Conservation (phyloP, 768 basidiomycete species). For the Lyophyllum decastes region DNA sequence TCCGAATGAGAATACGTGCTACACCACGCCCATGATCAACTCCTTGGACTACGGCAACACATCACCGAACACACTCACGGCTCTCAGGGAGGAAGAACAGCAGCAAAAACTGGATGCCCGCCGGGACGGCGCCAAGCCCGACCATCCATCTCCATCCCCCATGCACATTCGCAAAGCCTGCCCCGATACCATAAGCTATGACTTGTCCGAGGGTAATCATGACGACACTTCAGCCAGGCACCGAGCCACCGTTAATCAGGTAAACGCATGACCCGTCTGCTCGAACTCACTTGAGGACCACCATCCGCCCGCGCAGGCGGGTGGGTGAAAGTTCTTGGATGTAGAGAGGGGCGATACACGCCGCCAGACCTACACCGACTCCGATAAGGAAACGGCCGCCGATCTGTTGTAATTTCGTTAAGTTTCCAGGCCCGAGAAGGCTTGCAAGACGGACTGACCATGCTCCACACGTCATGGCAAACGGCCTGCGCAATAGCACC, state of each 20-base stretch:
- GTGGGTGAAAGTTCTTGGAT: constrained; percentile 85
- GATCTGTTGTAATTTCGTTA: constrained; percentile 38
- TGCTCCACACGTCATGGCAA: constrained; percentile 67
- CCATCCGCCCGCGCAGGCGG: constrained; percentile 72
- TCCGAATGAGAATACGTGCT: constrained; percentile 65
- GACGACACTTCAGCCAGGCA: constrained; percentile 49
- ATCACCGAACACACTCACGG: constrained; percentile 47
- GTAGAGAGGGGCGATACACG: constrained; percentile 79
- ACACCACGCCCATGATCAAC: not conserved
- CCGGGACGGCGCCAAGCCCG: constrained; percentile 71
- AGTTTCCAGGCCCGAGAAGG: no score
- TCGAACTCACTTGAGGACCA: constrained; percentile 60
- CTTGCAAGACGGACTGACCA: no score
- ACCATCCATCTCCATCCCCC: constrained; percentile 87
- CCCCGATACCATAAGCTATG: constrained; percentile 74
- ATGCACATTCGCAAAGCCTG: constrained; percentile 57
- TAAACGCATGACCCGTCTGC: not conserved
- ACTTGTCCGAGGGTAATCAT: constrained; percentile 83
- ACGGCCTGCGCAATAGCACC: constrained; percentile 75
- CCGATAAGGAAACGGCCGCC: constrained; percentile 77
- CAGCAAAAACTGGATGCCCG: constrained; percentile 60
- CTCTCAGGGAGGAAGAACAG: constrained; percentile 76
- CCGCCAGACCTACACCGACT: constrained; percentile 71
- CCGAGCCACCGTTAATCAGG: not conserved
- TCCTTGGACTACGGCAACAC: no score